Evolutionary conservation across 495 filamentous ascomycete species (phyloP), one percentile per base, ranked within the genome.

Genomic region (Gamarada debralockiae): DNA sequence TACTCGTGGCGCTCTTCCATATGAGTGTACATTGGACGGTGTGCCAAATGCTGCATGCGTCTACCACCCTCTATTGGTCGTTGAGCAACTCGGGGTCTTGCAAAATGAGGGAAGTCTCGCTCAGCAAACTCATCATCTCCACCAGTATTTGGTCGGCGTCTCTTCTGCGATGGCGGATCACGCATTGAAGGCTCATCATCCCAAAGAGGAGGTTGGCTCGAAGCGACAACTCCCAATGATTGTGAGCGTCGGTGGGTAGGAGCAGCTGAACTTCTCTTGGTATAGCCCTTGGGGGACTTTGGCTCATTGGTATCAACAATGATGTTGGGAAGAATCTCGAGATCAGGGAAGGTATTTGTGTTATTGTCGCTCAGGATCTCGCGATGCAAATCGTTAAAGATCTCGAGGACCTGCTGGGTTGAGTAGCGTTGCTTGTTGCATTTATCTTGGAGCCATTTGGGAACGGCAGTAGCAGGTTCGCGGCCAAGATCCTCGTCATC

Each of bases 281-380:
- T 33, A 18, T 57, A 55, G 18, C 53, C 57, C 45, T 58, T 63
- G 0, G 56, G 52, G 12, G 54, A 49, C 23, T 51, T 54, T 8
- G 50, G 41, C 37, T 59, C 46, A 9, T 61, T 56, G 4, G 51
- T 9, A 33, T 54, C 46, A 29, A 53, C 53, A 24, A 49, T 34
- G 48, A 83, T 81, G 21, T 71, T 72, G 4, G 85, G 84, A 17
- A 89, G 65, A 24, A 89, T 77, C 62, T 88, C 85, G 29, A 89
- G 74, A 57, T 86, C 84, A 0, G 85, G 85, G 36, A 88, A 81
- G 20, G 34, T 50, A 10, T 60, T 51, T 7, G 72, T 59, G 3
- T 33, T 10, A 22, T 22, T 41, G 0, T 56, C 55, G 10, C 48
- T 36, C 0, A 65, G 41, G 13, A 79, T 57, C 22, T 73, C 68